Evolutionary conservation across 192 early-diverging fungal species (phyloP).

Genomic region (Geosiphon pyriformis): DNA sequence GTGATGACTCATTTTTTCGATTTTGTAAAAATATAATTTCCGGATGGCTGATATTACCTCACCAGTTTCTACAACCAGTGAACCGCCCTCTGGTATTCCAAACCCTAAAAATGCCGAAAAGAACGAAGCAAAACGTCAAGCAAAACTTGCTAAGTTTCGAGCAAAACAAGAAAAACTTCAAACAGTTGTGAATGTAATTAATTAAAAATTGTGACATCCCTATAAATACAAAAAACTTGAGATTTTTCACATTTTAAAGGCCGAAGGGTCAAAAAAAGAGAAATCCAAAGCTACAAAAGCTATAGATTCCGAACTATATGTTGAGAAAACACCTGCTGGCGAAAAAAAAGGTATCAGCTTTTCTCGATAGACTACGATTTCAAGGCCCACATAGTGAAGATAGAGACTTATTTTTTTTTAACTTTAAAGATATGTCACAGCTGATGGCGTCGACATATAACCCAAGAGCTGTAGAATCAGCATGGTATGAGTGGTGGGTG

Average conservation of each 20-base stretch:
- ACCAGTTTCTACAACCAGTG: background rate
- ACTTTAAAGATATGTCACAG: constrained; percentile 68
- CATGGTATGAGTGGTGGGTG: constrained; percentile 99
- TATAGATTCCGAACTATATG: constrained; percentile 28
- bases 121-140: constrained; percentile 86
- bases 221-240: constrained; percentile 12
- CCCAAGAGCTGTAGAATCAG: constrained; percentile 84
- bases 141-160: constrained; percentile 88
- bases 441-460: constrained; percentile 81
- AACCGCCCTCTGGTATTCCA: background rate
- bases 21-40: no score
- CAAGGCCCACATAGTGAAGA: no score
- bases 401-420: no score
- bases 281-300: constrained; percentile 46
- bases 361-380: no score
- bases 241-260: background rate
- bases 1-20: background rate
- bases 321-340: constrained; percentile 33
- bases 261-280: constrained; percentile 49
- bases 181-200: constrained; percentile 5
- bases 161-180: constrained; percentile 78
- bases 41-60: background rate
- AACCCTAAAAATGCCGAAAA: constrained; percentile 82
- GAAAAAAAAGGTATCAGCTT: constrained; percentile 29
- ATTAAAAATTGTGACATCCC: constrained; percentile 2